phyloP scores from a whole-genome alignment of 2,329 filamentous ascomycete genomes.

The Xylaria sp. region DNA sequence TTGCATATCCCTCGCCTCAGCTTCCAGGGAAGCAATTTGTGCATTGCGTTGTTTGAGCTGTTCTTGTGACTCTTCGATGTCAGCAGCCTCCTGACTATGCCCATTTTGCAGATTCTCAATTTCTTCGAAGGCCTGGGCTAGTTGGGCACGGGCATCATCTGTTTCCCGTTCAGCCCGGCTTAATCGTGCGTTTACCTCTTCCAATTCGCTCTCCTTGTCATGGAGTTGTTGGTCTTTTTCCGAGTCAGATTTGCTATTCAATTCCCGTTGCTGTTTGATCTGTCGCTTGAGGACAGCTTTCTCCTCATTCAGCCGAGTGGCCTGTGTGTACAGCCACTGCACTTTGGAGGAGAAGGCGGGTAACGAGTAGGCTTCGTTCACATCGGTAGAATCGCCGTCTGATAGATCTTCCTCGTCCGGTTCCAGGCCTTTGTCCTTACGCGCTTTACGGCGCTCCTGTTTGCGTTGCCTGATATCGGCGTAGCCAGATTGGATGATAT shows the following conservation, averaged over 20 bases:
- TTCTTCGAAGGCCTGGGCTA: slow-evolving; percentile 59
- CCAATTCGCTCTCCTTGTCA: slow-evolving; percentile 66
- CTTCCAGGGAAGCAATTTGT: slow-evolving; percentile 57
- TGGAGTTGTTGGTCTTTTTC: slow-evolving; percentile 74
- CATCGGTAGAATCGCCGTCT: slow-evolving; percentile 68
- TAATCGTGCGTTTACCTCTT: slow-evolving; percentile 51
- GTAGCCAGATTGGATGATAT: slow-evolving; percentile 65
- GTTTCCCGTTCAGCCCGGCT: slow-evolving; percentile 50
- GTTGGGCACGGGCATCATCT: slow-evolving; percentile 58
- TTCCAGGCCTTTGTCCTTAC: slow-evolving; percentile 65
- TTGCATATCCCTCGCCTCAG: slow-evolving; percentile 54
- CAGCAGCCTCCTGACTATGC: slow-evolving; percentile 49
- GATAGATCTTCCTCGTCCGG: slow-evolving; percentile 71
- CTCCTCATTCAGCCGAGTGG: slow-evolving; percentile 84
- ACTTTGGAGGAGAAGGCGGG: slow-evolving; percentile 81
- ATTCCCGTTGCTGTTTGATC: slow-evolving; percentile 92
- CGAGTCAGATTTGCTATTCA: slow-evolving; percentile 86
- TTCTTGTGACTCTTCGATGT: slow-evolving; percentile 52
- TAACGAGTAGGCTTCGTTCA: slow-evolving; percentile 74
- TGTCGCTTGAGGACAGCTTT: slow-evolving; percentile 89
- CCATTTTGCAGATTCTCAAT: slow-evolving; percentile 54
- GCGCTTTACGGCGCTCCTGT: slow-evolving; percentile 62
- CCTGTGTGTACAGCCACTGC: slow-evolving; percentile 79
- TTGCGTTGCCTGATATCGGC: slow-evolving; percentile 65
- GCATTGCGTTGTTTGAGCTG: slow-evolving; percentile 57